These are phyloP conservation scores for Erythrophleum fordii DNA, from an alignment of 306 rosid species.

Conservation along the genomic window DNA sequence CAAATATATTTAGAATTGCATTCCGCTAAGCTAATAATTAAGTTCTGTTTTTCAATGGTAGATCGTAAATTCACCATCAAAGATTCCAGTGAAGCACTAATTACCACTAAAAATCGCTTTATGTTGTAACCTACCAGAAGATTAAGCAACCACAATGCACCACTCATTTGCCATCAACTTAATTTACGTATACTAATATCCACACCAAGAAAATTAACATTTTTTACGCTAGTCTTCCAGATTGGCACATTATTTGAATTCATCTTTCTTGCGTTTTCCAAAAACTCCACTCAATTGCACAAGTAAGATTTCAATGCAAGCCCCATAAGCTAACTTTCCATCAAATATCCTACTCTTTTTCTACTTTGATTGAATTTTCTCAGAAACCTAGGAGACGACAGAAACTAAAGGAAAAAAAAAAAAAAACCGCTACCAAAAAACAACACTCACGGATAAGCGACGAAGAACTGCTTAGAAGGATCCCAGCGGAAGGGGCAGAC, in stretches of 20 bases:
- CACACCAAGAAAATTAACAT: neutral
- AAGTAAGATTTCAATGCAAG: neutral
- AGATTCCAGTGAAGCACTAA: neutral
- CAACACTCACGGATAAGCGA: conserved; percentile 75
- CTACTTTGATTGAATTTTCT: neutral
- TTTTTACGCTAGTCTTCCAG: neutral
- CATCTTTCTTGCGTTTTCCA: neutral
- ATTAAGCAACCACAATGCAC: neutral
- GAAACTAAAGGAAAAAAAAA: neutral
- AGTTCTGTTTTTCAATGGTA: neutral
- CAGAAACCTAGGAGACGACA: neutral
- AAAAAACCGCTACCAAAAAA: neutral
- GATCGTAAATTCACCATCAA: neutral
- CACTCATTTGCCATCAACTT: neutral
- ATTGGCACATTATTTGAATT: neutral
- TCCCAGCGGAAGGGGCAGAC: conserved; percentile 98
- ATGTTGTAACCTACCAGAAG: neutral
- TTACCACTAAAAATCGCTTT: conserved; percentile 16
- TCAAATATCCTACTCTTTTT: no score
- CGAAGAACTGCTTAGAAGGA: conserved; percentile 52
- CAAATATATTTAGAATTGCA: conserved; percentile 4
- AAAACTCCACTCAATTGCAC: neutral
- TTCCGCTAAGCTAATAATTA: conserved; percentile 6
- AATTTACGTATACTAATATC: neutral
- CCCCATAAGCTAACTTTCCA: neutral